Percentiles rank a stretch among this genome's conserved stretches.
Evolutionary conservation across 2,329 filamentous ascomycete species (phyloP).

Genomic region (Ramichloridium luteum): DNA sequence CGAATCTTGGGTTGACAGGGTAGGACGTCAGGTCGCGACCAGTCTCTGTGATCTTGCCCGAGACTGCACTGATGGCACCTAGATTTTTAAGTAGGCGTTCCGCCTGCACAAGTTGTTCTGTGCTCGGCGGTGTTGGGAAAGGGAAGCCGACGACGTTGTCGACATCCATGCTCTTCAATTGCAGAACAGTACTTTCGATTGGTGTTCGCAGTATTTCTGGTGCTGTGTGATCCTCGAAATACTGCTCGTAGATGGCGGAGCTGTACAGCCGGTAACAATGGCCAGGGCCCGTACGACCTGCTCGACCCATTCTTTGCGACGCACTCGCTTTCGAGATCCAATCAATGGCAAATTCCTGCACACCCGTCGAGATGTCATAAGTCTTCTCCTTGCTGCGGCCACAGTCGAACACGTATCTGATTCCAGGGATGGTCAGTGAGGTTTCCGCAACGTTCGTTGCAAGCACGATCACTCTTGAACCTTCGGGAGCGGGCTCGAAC

Average conservation of each 20-base stretch:
- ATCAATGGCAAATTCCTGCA: constrained; percentile 87
- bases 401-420: constrained; percentile 90
- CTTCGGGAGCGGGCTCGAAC: constrained; percentile 70
- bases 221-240: constrained; percentile 73
- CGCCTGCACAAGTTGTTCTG: constrained; percentile 62
- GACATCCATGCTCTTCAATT: constrained; percentile 89
- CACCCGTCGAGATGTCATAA: constrained; percentile 76
- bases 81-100: constrained; percentile 80
- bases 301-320: constrained; percentile 80
- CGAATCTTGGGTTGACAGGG: constrained; percentile 78
- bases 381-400: constrained; percentile 85
- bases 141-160: constrained; percentile 88
- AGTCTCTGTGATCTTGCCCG: constrained; percentile 62
- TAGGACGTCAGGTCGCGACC: constrained; percentile 79
- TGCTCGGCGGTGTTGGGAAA: constrained; percentile 81
- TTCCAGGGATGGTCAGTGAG: constrained; percentile 88
- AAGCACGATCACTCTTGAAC: constrained; percentile 72
- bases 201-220: constrained; percentile 86
- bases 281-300: constrained; percentile 85
- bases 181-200: constrained; percentile 77
- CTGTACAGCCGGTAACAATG: constrained; percentile 95
- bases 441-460: constrained; percentile 97
- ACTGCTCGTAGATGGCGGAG: constrained; percentile 82
- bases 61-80: constrained; percentile 56
- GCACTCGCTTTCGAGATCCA: constrained; percentile 98